Evolutionary conservation across 768 basidiomycete genomes (phyloP).

Genomic region (Serendipita sp.): DNA sequence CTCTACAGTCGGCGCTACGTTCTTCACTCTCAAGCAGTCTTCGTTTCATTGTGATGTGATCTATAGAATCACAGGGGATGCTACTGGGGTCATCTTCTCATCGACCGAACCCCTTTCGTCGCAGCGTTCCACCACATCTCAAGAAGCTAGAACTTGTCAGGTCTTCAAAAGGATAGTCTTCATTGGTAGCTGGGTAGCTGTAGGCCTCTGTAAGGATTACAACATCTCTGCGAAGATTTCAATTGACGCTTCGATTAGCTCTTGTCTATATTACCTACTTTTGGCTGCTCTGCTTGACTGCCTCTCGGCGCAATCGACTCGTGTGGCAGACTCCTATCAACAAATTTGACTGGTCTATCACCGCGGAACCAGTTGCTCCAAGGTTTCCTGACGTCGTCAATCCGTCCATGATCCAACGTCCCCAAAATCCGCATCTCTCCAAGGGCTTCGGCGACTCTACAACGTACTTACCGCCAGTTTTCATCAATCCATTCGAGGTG

Average conservation of each 20-base stretch:
- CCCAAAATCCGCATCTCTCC: not conserved
- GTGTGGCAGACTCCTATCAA: not conserved
- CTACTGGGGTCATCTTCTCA: not conserved
- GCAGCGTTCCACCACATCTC: not conserved
- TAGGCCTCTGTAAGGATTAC: not conserved
- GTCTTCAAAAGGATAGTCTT: not conserved
- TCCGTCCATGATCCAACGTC: constrained; percentile 2
- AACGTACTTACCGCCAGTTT: not conserved
- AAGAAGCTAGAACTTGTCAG: not conserved
- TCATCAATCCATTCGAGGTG: not conserved
- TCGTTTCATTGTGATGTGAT: not conserved
- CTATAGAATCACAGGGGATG: not conserved
- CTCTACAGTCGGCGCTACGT: not conserved
- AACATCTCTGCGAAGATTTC: not conserved
- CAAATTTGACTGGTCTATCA: constrained; percentile 2
- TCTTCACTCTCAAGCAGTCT: not conserved
- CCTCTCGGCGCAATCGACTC: not conserved
- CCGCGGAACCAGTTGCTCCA: not conserved
- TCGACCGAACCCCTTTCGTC: not conserved
- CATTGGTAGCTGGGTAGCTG: not conserved
- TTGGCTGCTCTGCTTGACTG: not conserved
- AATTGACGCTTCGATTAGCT: not conserved
- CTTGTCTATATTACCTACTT: not conserved
- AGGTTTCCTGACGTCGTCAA: not conserved
- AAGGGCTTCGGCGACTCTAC: not conserved